Evolutionary conservation across 192 early-diverging fungal species (phyloP), one percentile per base, ranked within the genome.

Genomic region (Coemansia sp.): DNA sequence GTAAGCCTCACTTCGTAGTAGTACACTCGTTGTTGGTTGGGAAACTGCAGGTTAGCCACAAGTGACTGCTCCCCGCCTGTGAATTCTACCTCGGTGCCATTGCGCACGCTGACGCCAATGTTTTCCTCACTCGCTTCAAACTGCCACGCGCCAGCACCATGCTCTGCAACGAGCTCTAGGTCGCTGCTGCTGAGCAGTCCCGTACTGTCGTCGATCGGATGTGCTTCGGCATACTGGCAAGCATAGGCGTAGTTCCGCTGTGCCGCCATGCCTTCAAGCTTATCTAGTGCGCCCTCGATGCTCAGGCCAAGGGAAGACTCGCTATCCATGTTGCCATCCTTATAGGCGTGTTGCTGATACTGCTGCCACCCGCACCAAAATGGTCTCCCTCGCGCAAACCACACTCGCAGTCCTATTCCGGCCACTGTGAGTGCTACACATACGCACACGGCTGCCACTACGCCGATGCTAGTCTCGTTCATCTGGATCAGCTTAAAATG

Each of bases 191-290:
- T 56, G 37, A 82, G 66, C n/a, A 33, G 35, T 16, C 74, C 79
- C 37, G 76, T 66, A 61, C 70, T 68, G 31, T 75, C 71, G 74
- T 82, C 79, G 35, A 70, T 64, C 23, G 70, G 66, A 52, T 82
- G 74, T 11, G 77, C 75, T 28, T 82, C 77, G 68, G 85, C 81
- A 68, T 85, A 91, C 37, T 84, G 88, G 62, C 74, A 59, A 3
- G 78, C 77, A 23, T 76, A 76, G 3, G 53, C 57, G 61, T 84
- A 72, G 61, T 77, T 77, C 2, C 67, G 66, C 45, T 53, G 25
- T 13, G 75, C 77, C 6, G 72, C 68, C 18, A 31, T 70, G 56
- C 67, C 71, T 6, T 66, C 36, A 5, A 80, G 77, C 50, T 64
- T 57, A 21, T 33, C 62, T 50, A 80, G 60, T 4, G 63, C 66